Evolutionary conservation across 73 alveolate species (phyloP).

Genomic region (Paramecium sonneborni): DNA sequence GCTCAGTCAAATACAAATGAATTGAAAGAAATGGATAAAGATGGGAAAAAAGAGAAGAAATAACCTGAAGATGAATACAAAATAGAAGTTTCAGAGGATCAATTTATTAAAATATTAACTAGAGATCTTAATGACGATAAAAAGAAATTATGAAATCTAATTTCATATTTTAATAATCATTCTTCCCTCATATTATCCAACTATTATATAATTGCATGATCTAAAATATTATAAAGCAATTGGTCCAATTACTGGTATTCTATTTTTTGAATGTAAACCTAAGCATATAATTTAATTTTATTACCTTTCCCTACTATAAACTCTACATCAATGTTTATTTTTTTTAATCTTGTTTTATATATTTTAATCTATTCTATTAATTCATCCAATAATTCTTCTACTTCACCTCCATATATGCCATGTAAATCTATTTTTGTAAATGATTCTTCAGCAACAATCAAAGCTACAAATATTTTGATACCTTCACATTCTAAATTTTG

Average conservation of each 20-base stretch:
- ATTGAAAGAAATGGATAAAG: conserved; percentile 56
- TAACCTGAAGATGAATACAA: conserved; percentile 57
- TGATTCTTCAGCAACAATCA: not conserved
- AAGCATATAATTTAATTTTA: not conserved
- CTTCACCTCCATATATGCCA: conserved; percentile 21
- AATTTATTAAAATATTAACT: conserved; percentile 62
- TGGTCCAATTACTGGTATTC: not conserved
- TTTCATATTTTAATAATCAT: not conserved
- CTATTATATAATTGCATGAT: not conserved
- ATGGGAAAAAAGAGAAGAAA: conserved; percentile 52
- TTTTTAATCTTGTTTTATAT: conserved; percentile 1
- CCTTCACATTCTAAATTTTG: not conserved
- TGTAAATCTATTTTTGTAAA: conserved; percentile 15
- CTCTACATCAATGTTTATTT: not conserved
- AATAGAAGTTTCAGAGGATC: conserved; percentile 54
- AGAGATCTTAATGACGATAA: conserved; percentile 69
- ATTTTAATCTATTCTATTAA: conserved; percentile 8
- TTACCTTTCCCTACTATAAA: conserved; percentile 26
- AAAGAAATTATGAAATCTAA: conserved; percentile 53
- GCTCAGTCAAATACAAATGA: conserved; percentile 55
- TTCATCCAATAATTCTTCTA: conserved; percentile 5
- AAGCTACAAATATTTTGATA: not conserved
- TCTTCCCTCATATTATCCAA: not conserved
- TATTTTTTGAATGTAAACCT: conserved; percentile 22
- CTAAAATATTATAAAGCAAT: not conserved